Evolutionary conservation across 495 filamentous ascomycete species (phyloP).

Genomic region (Tuber magnatum): DNA sequence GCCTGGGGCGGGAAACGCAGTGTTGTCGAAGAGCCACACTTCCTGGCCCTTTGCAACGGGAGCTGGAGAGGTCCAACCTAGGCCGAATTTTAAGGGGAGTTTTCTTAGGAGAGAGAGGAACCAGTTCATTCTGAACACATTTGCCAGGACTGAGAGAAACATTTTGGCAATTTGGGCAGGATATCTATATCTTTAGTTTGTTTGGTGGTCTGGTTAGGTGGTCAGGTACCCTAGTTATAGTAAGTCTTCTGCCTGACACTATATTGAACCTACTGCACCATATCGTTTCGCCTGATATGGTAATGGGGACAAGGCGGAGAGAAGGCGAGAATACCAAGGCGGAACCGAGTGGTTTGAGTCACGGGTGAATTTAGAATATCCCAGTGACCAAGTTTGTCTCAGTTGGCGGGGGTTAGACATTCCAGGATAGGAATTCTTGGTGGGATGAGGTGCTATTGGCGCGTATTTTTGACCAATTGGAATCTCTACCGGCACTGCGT

Average conservation of each 20-base stretch:
- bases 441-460: neutral
- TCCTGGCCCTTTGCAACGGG: slow-evolving; percentile 47
- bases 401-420: neutral
- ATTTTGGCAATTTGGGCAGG: neutral
- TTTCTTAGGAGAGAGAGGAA: slow-evolving; percentile 7
- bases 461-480: neutral
- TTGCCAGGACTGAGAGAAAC: neutral
- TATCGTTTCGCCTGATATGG: neutral
- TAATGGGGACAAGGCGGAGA: neutral
- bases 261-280: neutral
- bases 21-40: slow-evolving; percentile 89
- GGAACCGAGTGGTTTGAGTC: neutral
- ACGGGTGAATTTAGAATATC: neutral
- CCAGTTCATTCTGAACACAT: neutral
- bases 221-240: neutral
- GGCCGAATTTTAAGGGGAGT: slow-evolving; percentile 19
- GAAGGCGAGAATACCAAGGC: neutral
- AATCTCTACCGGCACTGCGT: neutral
- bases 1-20: slow-evolving; percentile 56
- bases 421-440: neutral
- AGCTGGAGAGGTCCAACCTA: slow-evolving; percentile 13
- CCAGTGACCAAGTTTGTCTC: neutral
- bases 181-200: neutral
- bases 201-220: neutral
- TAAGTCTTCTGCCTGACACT: neutral